Base-by-base conservation (phyloP, 192 early-diverging fungal genomes). In the Backusella sp. region DNA sequence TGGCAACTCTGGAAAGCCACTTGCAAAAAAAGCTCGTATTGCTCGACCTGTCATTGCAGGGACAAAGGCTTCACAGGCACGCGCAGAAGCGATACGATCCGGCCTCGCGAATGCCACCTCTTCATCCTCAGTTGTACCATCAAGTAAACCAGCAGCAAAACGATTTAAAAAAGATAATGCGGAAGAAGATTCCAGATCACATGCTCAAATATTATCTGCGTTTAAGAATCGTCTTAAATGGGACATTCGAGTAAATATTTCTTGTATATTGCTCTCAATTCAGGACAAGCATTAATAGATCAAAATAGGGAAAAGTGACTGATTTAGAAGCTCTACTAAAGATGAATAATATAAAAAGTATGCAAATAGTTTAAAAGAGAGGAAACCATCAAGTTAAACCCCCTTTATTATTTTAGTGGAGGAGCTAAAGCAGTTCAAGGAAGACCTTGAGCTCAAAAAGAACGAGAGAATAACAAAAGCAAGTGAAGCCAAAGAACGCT, bases 1-100 rank as follows among this genome's bases (percentile, higher is more conserved):
- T 62, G 11, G 12, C 14, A 11, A 35, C 11, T 69, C n/a, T 23
- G 37, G 36, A 9, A 69, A 68, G 17, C 32, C 67, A 1, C 9
- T 2, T 23, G 12, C 37, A 23, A 68, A 68, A 68, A 37, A 35
- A 21, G 67, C 68, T 28, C 56, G 56, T 41, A 23, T 37, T 1
- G 0, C 2, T 37, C 68, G 9, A 8, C 70, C 70, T 2, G 11
- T n/a, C 26, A 28, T 71, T 46, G 41, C 42, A 19, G 36, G 21
- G 12, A 71, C 70, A 30, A 71, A 71, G 30, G 70, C 70, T 23
- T 71, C 70, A 7, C 70, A 71, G 42, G 70, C 70, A 42, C 70
- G 70, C n/a, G 70, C 35, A 42, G 6, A 28, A 30, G 70, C 70
- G 8, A 71, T 71, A 32, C 35, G 23, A 44, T 23, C 70, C n/a